Base-by-base conservation (phyloP, 2,329 filamentous ascomycete genomes). In the Epichloe hybrida region DNA sequence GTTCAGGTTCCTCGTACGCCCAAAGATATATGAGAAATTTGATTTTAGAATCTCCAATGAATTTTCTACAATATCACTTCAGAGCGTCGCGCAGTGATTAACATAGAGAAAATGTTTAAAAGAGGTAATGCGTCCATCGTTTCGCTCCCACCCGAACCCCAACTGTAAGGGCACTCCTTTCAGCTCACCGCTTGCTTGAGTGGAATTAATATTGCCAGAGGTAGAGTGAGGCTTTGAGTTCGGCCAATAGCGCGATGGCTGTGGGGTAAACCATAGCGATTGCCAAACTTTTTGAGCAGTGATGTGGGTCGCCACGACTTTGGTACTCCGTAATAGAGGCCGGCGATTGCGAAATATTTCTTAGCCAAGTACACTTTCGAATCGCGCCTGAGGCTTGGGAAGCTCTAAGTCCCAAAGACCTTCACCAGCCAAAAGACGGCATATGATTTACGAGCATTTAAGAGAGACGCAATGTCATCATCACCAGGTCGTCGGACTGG, bases 401-500 rank as follows among this genome's bases (percentile, higher is more conserved):
- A 44, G 42, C 42, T 4, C 27, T n/a, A 15, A 35, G 27, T 31
- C 27, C 8, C 8, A 11, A 31, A 31, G 3, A 9, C 8, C 27
- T 31, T 31, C 8, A 31, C 27, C 8, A 4, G 8, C 9, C 8
- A 31, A 9, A 31, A 31, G 8, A 31, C 27, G 27, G 27, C 3
- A 31, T 31, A 36, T 5, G 1, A 36, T 8, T 4, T 11, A 45
- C 23, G 27, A 17, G 40, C 1, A 11, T 20, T 37, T 27, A 8
- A 15, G 40, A 27, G 39, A 27, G 50, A 58, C 48, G 48, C 49
- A 50, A 70, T 70, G 68, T 66, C 69, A 49, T 68, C 67, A 45
- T 68, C 67, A 46, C 64, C 68, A 39, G 68, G 71, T 55, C 64
- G 60, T 54, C 67, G 67, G 50, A 60, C 65, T 53, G 69, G 69